These are phyloP conservation scores for Schoenoplectus triqueter DNA, from an alignment of 202 grass and related monocot genomes.

Conservation along the genomic window DNA sequence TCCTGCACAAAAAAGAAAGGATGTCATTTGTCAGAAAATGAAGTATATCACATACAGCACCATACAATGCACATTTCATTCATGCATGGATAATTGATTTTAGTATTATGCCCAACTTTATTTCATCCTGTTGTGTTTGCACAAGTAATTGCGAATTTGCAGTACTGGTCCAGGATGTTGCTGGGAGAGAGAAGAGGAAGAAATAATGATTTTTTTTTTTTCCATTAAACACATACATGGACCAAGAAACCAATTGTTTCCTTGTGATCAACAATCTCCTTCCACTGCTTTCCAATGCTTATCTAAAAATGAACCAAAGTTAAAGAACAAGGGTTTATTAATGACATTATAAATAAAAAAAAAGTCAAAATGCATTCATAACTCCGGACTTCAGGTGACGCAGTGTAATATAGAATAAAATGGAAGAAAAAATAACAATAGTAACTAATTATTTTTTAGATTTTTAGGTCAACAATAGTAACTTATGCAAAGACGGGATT, in stretches of 20 bases:
- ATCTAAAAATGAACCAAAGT: constrained; percentile 42
- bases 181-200: background rate
- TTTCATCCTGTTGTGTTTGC: background rate
- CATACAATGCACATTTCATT: background rate
- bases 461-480: too few species aligned
- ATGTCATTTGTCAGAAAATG: constrained; percentile 12
- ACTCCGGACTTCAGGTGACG: background rate
- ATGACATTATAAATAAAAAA: background rate
- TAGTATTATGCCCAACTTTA: too few species aligned
- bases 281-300: constrained; percentile 95
- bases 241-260: constrained; percentile 76
- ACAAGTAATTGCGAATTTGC: background rate
- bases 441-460: background rate
- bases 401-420: background rate
- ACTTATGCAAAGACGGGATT: background rate
- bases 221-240: constrained; percentile 59
- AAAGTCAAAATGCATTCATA: background rate
- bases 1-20: constrained; percentile 49
- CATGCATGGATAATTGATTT: background rate
- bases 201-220: background rate
- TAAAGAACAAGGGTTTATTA: background rate
- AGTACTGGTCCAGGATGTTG: background rate
- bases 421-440: background rate
- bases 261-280: constrained; percentile 85
- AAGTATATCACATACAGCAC: background rate